These are phyloP conservation scores for Jamesozyma spencerorum DNA, from an alignment of 805 yeast genomes.

Conservation along the genomic window DNA sequence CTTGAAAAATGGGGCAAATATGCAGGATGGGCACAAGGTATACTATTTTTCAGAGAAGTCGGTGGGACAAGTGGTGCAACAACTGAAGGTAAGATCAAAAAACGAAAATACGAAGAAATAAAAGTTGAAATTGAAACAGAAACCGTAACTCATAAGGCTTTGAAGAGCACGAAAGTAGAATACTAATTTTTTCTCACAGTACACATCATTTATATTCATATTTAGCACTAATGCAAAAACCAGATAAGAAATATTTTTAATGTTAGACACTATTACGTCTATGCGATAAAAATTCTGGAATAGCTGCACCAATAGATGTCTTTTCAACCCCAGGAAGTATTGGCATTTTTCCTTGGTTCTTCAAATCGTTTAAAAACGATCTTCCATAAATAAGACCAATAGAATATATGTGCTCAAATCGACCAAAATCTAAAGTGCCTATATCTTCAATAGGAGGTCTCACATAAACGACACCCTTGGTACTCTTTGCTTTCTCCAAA, in stretches of 20 bases:
- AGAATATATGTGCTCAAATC: conserved; percentile 78
- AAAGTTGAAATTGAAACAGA: conserved; percentile 1
- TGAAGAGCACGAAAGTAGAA: conserved; percentile 1
- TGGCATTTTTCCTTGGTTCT: conserved; percentile 48
- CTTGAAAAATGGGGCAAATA: conserved; percentile 71
- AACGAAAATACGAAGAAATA: conserved; percentile 6
- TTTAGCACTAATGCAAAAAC: too few relatives aligned
- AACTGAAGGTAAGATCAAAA: conserved; percentile 19
- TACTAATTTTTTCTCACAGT: conserved; percentile 2
- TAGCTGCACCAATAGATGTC: conserved; percentile 19
- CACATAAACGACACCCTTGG: conserved; percentile 77
- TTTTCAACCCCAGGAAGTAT: conserved; percentile 43
- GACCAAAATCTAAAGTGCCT: conserved; percentile 86
- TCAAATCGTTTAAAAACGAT: conserved; percentile 43
- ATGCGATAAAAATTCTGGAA: conserved; percentile 29
- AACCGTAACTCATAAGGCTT: neutral
- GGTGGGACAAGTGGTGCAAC: conserved; percentile 66
- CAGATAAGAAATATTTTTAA: too few relatives aligned
- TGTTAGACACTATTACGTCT: conserved; percentile 58
- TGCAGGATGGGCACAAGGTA: conserved; percentile 99
- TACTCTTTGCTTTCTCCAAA: conserved; percentile 71
- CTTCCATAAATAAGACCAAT: conserved; percentile 75
- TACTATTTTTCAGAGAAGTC: conserved; percentile 78
- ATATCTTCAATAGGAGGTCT: conserved; percentile 91
- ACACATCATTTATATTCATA: neutral